Base-by-base conservation (phyloP, 345 rosid species). In the Crucihimalaya himalaica region DNA sequence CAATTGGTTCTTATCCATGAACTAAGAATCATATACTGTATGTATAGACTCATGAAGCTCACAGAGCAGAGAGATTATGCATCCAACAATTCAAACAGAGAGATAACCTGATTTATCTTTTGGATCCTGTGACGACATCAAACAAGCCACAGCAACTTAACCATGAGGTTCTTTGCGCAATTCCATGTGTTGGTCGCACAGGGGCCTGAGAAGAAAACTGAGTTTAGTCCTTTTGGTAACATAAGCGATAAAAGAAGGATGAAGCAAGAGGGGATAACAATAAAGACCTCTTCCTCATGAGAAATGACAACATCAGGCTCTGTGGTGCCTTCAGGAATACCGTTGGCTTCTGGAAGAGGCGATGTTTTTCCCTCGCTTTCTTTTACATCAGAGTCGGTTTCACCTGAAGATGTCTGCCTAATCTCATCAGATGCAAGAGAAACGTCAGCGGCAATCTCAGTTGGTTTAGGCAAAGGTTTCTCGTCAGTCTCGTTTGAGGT, bases 71-170 rank as follows among this genome's bases (percentile, higher is more conserved):
- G 70, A 35, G 34, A 48, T 9, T 34, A 37, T 25, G 72, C 18
- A 53, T 16, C 8, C 35, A 27, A 39, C 50, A 16, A 27, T 67
- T 40, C 13, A 23, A 51, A 20, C 6, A 23, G 25, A 43, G 40
- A 45, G 18, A 25, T 31, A 48, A 86, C 98, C 96, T 84, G 81
- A 58, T 66, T 87, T 85, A 94, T 87, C 85, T 72, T 59, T 80
- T 52, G 56, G 92, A 84, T 50, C 87, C 89, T 20, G 84, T 54
- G 45, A 81, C 43, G 66, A 74, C 80, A 74, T 94, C 96, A 79
- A 91, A 83, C 84, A 94, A 78, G 74, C 98, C 98, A 32, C 98
- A 94, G 68, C 97, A 94, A 81, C 83, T 80, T 47, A 87, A 70
- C 84, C 86, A 85, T 13, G 87, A 88, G 31, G 88, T 85, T 77